Evolutionary conservation across 192 early-diverging fungal genomes (phyloP).

Genomic region (Coemansia sp.): DNA sequence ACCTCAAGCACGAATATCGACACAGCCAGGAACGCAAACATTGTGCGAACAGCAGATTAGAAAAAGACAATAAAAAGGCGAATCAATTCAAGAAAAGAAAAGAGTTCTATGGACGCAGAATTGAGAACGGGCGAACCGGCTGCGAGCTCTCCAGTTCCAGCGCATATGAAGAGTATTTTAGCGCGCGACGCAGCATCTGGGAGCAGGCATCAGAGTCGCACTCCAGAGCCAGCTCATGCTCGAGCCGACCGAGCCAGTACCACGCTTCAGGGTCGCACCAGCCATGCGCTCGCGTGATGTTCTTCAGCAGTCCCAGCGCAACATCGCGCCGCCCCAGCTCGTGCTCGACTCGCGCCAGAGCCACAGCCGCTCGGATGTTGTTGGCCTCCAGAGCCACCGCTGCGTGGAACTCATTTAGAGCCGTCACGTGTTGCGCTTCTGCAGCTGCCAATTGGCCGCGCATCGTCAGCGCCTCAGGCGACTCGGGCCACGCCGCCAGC

Average conservation of each 20-base stretch:
- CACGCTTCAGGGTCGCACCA: constrained; percentile 57
- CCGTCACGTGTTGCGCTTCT: constrained; percentile 21
- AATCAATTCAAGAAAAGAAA: neutral
- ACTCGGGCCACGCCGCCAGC: constrained; percentile 45
- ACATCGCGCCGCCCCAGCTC: constrained; percentile 45
- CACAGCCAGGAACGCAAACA: constrained; percentile 56
- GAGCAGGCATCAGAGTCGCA: constrained; percentile 1
- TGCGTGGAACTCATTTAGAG: constrained; percentile 52
- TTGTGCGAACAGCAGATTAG: neutral
- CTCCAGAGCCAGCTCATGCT: constrained; percentile 48
- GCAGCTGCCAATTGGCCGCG: constrained; percentile 43
- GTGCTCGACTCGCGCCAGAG: constrained; percentile 47
- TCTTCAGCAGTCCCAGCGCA: constrained; percentile 51
- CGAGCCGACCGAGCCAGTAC: constrained; percentile 53
- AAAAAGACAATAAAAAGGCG: neutral
- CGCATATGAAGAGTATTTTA: constrained; percentile 44
- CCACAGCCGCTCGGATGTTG: constrained; percentile 44
- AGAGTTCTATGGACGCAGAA: constrained; percentile 14
- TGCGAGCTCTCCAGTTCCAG: constrained; percentile 53
- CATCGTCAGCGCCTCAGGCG: constrained; percentile 47
- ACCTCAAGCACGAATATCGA: constrained; percentile 63
- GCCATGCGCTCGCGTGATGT: constrained; percentile 48
- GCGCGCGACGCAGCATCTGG: constrained; percentile 29
- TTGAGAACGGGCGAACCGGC: constrained; percentile 40
- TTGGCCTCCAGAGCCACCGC: constrained; percentile 44